Evolutionary conservation across 768 basidiomycete species (phyloP), one percentile per base, ranked within the genome.

Genomic region (Gloeopeniophorella convolvens): DNA sequence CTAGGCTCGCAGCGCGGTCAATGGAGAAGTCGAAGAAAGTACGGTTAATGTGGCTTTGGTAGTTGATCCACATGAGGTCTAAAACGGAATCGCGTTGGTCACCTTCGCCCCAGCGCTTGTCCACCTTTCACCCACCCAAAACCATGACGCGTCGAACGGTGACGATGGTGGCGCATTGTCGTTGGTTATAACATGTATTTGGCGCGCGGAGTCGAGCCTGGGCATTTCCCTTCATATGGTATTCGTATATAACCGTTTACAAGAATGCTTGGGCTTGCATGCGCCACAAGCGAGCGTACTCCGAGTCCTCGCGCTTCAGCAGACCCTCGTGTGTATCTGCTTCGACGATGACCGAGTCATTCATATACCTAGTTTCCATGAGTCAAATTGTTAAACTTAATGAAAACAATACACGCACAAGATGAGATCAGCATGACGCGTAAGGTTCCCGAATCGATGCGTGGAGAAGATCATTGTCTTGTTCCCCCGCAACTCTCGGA

Each of bases 391-490:
- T 20, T 5, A 16, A 7, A 9, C 33, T 33, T 3, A 41, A 43
- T 20, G 12, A 16, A 15, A 31, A 43, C 1, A 15, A 34, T 32
- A 26, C 15, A 54, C 52, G 3, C n/a, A 54, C 52, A 54, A 48
- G 20, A 54, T 54, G 35, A 54, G 30, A 39, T 54, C 52, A 16
- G 52, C 84, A 56, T 84, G 75, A 6, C 83, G 71, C 0, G 85
- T 88, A 11, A 86, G 69, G 50, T 80, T 85, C 10, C 85, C 85
- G 59, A 72, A 76, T 1, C 82, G 71, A 65, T 85, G 88, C 0
- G 83, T 83, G 1, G 85, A 88, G 62, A 88, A 89, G 21, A 89
- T 66, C 87, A 89, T 89, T 2, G 87, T 89, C 65, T 89, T 89
- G 63, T 75, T 82, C 10, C 83, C 85, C 45, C 85, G 73, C 20